Conservation (phyloP, 805 yeast species). For the Saccharomycopsis fodiens region DNA sequence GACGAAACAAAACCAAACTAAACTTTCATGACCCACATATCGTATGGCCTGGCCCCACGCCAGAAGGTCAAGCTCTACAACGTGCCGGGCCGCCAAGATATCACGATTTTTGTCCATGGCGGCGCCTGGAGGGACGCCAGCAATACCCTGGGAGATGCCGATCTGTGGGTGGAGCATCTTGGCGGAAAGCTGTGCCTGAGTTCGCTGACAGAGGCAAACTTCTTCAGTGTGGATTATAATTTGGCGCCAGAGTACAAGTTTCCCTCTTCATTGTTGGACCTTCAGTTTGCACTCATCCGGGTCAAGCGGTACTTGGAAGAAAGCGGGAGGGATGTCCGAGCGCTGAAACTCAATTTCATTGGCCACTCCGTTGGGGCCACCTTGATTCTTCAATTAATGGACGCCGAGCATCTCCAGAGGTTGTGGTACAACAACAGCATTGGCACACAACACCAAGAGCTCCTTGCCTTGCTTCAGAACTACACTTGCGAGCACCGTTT, state of each 20-base stretch:
- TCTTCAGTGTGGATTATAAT: conserved; percentile 53
- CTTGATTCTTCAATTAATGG: conserved; percentile 45
- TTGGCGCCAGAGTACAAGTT: conserved; percentile 54
- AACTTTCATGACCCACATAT: not conserved
- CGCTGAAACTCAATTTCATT: conserved; percentile 28
- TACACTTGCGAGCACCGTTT: conserved; percentile 12
- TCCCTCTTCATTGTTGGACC: conserved; percentile 57
- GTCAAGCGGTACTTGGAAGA: conserved; percentile 21
- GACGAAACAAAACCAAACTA: no score
- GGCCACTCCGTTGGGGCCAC: conserved; percentile 88
- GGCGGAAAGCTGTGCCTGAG: conserved; percentile 20
- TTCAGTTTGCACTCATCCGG: conserved; percentile 33
- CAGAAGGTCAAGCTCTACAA: conserved; percentile 3
- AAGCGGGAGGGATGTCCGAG: not conserved
- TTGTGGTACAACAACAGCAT: conserved; percentile 5
- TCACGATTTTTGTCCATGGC: conserved; percentile 66
- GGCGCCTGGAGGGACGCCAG: conserved; percentile 80
- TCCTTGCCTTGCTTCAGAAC: conserved; percentile 14
- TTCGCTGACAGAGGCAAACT: conserved; percentile 19
- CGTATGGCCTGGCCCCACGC: not conserved
- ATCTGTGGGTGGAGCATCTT: conserved; percentile 24
- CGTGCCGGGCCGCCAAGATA: conserved; percentile 13
- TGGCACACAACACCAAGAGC: conserved; percentile 3
- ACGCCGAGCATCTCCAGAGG: conserved; percentile 21
- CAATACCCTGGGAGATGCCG: conserved; percentile 53